Evolutionary conservation across 1,139 yeast species (phyloP), one percentile per base, ranked within the genome.

Genomic region (Diutina siamensis): DNA sequence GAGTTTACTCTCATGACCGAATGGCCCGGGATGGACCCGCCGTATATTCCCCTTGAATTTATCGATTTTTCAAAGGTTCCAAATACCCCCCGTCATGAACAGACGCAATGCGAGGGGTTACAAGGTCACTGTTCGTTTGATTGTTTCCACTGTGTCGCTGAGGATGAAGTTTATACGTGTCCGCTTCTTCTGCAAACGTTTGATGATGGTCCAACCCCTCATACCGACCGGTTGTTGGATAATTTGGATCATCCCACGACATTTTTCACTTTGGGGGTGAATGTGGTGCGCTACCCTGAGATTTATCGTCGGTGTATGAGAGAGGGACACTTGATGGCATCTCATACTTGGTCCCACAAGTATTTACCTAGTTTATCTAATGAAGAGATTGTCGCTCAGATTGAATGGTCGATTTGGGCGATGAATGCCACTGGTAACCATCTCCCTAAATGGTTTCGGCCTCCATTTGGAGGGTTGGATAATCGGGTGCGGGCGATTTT

Each of bases 351-450:
- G 96, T 80, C 92, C 4, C 97, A 89, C 64, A 79, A 80, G 48
- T 85, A 82, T 55, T 69, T 89, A 50, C 97, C 97, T 1, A 64
- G 80, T 1, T 67, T 89, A 48, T 62, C 78, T 17, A 87, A 87
- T 58, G 92, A 86, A 60, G 76, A 86, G 51, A 77, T 89, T 19
- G 79, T 84, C 49, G 95, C 97, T 0, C 96, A 89, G 60, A 65
- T 89, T 44, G 82, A 89, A 63, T 89, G 97, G 98, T 83, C 94
- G 1, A 79, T 88, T 35, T 89, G 97, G 97, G 96, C 97, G 4
- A 86, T 88, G 94, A 88, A 92, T 63, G 96, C 97, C 2, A 88
- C 97, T 0, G 84, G 87, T 0, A 71, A 80, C 20, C 92, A 88
- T 55, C 60, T 85, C n/a, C 97, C 97, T 13, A 82, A 83, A 56